Base-by-base conservation (phyloP, 2,329 filamentous ascomycete species). In the Mariannaea elegans region DNA sequence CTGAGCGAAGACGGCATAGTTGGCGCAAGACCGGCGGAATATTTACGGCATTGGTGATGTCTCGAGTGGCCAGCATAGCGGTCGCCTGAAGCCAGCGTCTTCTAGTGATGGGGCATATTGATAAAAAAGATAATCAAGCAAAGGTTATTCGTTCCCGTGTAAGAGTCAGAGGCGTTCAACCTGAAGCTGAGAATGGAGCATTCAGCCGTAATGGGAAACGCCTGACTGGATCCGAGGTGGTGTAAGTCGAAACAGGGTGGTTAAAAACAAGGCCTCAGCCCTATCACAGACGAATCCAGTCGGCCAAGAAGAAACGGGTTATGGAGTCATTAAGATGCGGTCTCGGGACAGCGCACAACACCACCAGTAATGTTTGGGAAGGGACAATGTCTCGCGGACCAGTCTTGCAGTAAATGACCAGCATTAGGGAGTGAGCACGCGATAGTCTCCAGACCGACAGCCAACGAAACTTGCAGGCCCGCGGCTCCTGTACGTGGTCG, bases 381-480 rank as follows among this genome's bases (percentile, higher is more conserved):
- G 27, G 45, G 29, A 21, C 24, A 49, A 29, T 39, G 23, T 21
- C 49, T 46, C 34, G 27, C 27, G 19, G 44, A 53, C 42, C 19
- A 34, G 50, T 23, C 9, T 42, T 24, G 29, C 44, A 21, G 29
- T 41, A 55, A 27, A 21, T 52, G 59, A 29, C 54, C 42, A 50
- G 55, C 23, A 32, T 44, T 34, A 39, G 29, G 46, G 42, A 51
- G 39, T 44, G 46, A 59, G 59, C 54, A 61, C 48, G 54, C 59
- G 34, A 61, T 52, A 39, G 39, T 49, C 51, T 48, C 24, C 50
- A 56, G 46, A 47, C 41, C 3, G 41, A 27, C 24, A 57, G 39
- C 69, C 67, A 70, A 71, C 69, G 58, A 65, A 56, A 62, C 53
- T 46, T 27, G 61, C 14, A 64, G 23, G 50, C 16, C 12, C 55